Conservation (phyloP, 176 grass and related monocot species). For the Stipa capillata region DNA sequence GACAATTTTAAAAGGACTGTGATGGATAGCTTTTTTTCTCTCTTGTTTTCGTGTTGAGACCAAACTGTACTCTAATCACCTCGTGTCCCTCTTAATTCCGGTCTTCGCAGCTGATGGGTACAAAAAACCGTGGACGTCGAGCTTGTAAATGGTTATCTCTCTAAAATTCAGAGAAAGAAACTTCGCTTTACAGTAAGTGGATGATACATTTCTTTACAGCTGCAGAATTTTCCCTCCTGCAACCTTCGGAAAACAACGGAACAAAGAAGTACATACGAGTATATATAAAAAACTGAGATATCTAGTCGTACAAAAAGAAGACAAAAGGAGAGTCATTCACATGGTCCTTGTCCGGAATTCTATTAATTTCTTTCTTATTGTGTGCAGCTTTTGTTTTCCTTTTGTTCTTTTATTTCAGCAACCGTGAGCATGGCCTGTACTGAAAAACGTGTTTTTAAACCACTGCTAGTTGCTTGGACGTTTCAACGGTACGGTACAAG, state of each 20-base stretch:
- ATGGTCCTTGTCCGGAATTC: not conserved
- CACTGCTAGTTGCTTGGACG: not conserved
- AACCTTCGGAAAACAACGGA: no score
- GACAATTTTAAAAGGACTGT: not conserved
- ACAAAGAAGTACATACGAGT: no score
- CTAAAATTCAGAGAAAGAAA: not conserved
- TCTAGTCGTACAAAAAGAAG: not conserved
- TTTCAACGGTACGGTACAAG: not conserved
- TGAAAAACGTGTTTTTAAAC: conserved; percentile 32
- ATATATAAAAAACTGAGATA: not conserved
- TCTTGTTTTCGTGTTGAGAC: not conserved
- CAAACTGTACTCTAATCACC: not conserved
- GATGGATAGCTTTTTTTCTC: not conserved
- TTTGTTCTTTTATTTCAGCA: conserved; percentile 16
- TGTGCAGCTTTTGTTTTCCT: not conserved
- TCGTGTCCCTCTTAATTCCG: not conserved
- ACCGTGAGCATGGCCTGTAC: conserved; percentile 21
- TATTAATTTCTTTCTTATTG: not conserved
- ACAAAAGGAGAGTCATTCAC: not conserved
- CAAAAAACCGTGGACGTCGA: not conserved
- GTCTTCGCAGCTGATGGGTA: not conserved
- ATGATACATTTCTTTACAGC: no score
- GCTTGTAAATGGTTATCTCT: no score
- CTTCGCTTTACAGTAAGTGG: no score
- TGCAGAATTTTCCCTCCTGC: no score